Evolutionary conservation across 768 basidiomycete genomes (phyloP).

Genomic region (Gloeopeniophorella convolvens): DNA sequence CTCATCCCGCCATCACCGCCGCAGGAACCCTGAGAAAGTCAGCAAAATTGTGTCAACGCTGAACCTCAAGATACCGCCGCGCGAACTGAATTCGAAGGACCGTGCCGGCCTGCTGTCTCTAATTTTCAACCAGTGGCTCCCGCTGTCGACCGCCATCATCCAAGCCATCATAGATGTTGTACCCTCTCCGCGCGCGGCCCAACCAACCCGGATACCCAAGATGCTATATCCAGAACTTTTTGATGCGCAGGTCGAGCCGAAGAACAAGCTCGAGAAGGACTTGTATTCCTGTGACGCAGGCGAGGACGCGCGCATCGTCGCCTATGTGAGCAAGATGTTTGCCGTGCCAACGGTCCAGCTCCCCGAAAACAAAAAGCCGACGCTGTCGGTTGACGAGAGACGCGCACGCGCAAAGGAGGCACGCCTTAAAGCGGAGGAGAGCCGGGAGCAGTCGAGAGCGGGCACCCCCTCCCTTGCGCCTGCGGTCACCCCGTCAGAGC

Average conservation of each 20-base stretch:
- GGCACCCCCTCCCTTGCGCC: conserved; percentile 6
- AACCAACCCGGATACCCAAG: conserved; percentile 77
- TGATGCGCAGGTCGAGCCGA: conserved; percentile 51
- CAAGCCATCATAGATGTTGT: conserved; percentile 89
- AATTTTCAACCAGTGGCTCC: conserved; percentile 94
- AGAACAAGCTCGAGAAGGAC: conserved; percentile 77
- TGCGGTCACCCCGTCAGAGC: conserved; percentile 20
- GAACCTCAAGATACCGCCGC: conserved; percentile 73
- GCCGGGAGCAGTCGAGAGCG: conserved; percentile 9
- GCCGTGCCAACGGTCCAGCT: conserved; percentile 75
- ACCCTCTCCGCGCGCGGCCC: conserved; percentile 81
- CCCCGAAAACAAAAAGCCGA: conserved; percentile 77
- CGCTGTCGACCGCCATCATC: conserved; percentile 87
- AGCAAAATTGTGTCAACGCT: conserved; percentile 81
- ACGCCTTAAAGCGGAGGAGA: conserved; percentile 22
- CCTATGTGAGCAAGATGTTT: conserved; percentile 98
- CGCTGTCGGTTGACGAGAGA: conserved; percentile 80
- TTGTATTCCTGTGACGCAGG: conserved; percentile 65
- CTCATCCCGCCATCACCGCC: no score
- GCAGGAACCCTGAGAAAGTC: conserved; percentile 84
- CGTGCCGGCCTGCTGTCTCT: conserved; percentile 73
- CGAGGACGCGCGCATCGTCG: conserved; percentile 57
- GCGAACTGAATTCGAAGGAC: conserved; percentile 91
- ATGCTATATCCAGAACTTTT: conserved; percentile 83
- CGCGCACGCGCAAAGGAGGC: conserved; percentile 51